A percentile compares a stretch with the other conserved stretches of the same genome.
Conservation (phyloP, 495 filamentous ascomycete genomes). For the Mytilinidion resinicola region DNA sequence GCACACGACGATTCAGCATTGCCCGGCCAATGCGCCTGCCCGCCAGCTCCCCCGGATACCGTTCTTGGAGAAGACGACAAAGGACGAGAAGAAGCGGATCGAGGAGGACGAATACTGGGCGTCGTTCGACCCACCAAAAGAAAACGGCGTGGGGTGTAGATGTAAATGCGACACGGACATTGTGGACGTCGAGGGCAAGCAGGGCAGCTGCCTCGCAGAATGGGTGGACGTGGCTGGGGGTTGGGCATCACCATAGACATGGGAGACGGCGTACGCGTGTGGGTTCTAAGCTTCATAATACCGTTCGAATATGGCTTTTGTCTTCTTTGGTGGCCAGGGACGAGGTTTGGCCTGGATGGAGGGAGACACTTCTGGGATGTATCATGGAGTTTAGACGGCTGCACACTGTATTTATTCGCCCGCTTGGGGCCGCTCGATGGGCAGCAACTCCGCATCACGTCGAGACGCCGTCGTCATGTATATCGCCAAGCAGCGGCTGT, state of each 20-base stretch:
- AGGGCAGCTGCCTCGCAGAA: conserved; percentile 88
- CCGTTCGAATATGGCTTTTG: conserved; percentile 1
- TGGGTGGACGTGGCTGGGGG: conserved; percentile 98
- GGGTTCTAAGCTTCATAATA: conserved; percentile 1
- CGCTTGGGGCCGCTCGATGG: not conserved
- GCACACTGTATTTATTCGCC: conserved; percentile 6
- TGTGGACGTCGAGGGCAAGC: conserved; percentile 93
- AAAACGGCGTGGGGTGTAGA: conserved; percentile 95
- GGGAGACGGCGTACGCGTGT: not conserved
- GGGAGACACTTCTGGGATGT: conserved; percentile 9
- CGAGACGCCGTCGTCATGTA: not conserved
- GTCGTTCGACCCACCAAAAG: conserved; percentile 72
- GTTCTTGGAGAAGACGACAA: conserved; percentile 77
- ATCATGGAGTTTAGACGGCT: conserved; percentile 6
- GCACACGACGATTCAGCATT: conserved; percentile 98
- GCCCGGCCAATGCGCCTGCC: conserved; percentile 89
- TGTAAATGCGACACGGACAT: conserved; percentile 99
- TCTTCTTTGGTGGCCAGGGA: not conserved
- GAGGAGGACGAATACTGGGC: conserved; percentile 99
- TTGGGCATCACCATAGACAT: conserved; percentile 64
- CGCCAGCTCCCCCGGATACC: conserved; percentile 77
- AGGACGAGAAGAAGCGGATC: conserved; percentile 76
- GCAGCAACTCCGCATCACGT: not conserved
- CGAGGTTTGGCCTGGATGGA: conserved; percentile 1
- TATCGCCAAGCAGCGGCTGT: not conserved